Evolutionary conservation across 768 basidiomycete species (phyloP).

Genomic region (Leccinum disarticulatum): DNA sequence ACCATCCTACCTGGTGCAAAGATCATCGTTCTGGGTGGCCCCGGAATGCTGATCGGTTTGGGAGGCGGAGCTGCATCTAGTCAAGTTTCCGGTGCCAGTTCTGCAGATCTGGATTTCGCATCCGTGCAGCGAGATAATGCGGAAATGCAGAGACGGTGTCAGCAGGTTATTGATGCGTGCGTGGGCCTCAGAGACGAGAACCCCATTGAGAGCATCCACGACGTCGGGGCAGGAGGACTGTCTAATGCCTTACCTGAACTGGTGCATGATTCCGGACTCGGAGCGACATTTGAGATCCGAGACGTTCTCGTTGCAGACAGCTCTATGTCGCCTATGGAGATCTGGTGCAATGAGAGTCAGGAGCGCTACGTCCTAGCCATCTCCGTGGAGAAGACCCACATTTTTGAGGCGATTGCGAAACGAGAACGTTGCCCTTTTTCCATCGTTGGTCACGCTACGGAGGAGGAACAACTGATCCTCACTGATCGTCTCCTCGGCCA

Average conservation of each 20-base stretch:
- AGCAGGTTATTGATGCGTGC: slow-evolving; percentile 96
- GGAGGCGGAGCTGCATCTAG: slow-evolving; percentile 97
- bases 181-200: slow-evolving; percentile 55
- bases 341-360: slow-evolving; percentile 99
- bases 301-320: slow-evolving; percentile 90
- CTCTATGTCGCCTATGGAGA: slow-evolving; percentile 98
- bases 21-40: slow-evolving; percentile 91
- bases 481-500: slow-evolving; percentile 79
- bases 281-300: slow-evolving; percentile 90
- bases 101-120: slow-evolving; percentile 94
- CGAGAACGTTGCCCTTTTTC: slow-evolving; percentile 94
- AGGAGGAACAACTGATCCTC: slow-evolving; percentile 79
- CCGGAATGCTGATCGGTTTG: slow-evolving; percentile 93
- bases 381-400: slow-evolving; percentile 53
- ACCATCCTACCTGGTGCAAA: slow-evolving; percentile 79
- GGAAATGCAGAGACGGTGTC: slow-evolving; percentile 96
- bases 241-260: slow-evolving; percentile 97
- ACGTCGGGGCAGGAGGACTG: slow-evolving; percentile 95
- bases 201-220: slow-evolving; percentile 95
- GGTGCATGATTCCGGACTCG: slow-evolving; percentile 93
- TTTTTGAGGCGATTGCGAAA: slow-evolving; percentile 75
- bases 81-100: slow-evolving; percentile 85
- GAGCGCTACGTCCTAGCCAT: slow-evolving; percentile 97
- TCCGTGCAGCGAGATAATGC: slow-evolving; percentile 98
- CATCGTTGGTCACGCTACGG: slow-evolving; percentile 84